Percentiles rank a stretch among this genome's conserved stretches.
Evolutionary conservation across 345 rosid species (phyloP).

Genomic region (Xanthoceras sorbifolium): DNA sequence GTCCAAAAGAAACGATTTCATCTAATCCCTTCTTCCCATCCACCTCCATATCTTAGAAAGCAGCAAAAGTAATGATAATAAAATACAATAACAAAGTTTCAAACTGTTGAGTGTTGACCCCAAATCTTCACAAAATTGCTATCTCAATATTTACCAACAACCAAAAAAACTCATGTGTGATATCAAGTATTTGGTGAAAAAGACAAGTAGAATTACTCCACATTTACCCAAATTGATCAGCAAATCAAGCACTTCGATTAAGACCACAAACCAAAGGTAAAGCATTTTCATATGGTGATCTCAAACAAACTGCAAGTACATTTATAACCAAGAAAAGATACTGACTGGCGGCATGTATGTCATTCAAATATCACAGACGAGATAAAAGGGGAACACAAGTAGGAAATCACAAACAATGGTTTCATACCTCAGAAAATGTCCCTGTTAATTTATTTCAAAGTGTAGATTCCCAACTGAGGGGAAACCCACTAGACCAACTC

Average conservation of each 20-base stretch:
- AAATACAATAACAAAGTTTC: background rate
- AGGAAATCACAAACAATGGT: background rate
- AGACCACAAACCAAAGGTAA: background rate
- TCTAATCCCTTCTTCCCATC: background rate
- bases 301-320: background rate
- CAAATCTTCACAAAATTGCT: background rate
- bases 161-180: background rate
- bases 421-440: conserved; percentile 88
- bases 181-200: background rate
- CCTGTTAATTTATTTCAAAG: conserved; percentile 91
- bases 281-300: background rate
- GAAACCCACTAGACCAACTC: conserved; percentile 96
- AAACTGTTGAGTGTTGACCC: background rate
- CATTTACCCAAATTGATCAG: background rate
- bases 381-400: background rate
- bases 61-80: background rate
- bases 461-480: conserved; percentile 99
- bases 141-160: background rate
- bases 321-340: background rate
- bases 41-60: background rate
- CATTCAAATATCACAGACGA: background rate
- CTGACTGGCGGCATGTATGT: background rate
- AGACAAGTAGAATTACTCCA: background rate
- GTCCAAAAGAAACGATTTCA: background rate
- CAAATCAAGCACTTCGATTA: background rate